These are phyloP conservation scores for Pholiota conissans DNA, from an alignment of 768 basidiomycete species.

Conservation along the genomic window DNA sequence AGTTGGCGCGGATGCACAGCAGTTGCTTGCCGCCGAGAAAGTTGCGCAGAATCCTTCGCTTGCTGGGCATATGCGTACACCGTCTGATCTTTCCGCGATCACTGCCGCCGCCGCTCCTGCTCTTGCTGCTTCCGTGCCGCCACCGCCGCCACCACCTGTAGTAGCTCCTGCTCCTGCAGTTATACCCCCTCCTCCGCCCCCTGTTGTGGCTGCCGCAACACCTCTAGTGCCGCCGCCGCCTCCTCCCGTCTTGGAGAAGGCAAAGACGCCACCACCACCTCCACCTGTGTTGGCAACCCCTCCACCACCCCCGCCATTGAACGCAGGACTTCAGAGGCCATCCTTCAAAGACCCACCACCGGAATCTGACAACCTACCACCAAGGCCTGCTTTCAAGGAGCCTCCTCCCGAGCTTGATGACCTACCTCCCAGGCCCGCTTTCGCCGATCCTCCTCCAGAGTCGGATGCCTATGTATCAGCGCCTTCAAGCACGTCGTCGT, in stretches of 20 bases:
- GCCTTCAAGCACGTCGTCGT: constrained; percentile 29
- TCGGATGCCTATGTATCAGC: constrained; percentile 46
- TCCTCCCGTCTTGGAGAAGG: constrained; percentile 21
- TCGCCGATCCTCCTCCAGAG: constrained; percentile 65
- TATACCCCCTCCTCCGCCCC: constrained; percentile 27
- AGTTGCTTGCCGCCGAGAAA: constrained; percentile 72
- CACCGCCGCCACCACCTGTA: constrained; percentile 13
- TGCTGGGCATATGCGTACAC: constrained; percentile 32
- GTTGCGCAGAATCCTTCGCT: constrained; percentile 54
- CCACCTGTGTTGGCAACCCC: constrained; percentile 27
- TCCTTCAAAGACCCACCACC: constrained; percentile 50
- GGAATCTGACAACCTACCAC: constrained; percentile 39
- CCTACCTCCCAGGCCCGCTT: constrained; percentile 38
- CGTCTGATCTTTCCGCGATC: constrained; percentile 30
- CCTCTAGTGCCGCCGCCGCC: constrained; percentile 29
- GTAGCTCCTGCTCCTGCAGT: constrained; percentile 12
- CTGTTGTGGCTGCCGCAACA: constrained; percentile 17
- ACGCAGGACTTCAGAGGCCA: constrained; percentile 1
- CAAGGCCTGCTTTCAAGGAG: constrained; percentile 56
- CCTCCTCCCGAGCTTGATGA: constrained; percentile 62
- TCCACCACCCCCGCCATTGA: constrained; percentile 31
- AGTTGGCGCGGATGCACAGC: constrained; percentile 65
- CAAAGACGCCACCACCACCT: constrained; percentile 26
- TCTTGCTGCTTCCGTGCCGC: constrained; percentile 14
- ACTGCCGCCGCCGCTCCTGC: constrained; percentile 9